Base-by-base conservation (phyloP, 106 monocot genomes). In the Platanthera guangdongensis region DNA sequence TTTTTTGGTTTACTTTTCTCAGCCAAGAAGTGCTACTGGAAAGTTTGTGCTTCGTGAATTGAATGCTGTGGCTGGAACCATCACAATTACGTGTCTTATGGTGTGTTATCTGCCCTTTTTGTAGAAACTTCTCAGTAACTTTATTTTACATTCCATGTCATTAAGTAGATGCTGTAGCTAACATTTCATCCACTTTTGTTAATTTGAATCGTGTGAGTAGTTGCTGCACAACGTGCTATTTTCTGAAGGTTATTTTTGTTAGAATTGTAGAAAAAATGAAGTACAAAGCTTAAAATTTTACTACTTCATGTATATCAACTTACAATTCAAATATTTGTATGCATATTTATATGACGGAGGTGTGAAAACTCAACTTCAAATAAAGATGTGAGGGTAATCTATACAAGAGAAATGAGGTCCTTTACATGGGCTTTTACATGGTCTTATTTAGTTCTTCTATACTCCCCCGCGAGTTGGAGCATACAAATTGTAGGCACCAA, bases 11-110 rank as follows among this genome's bases (percentile, higher is more conserved):
- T 72, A 3, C 5, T 69, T 2, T 45, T 18, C 51, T 84, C 84
- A 96, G 95, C 77, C 76, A 76, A 86, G 51, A 81, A 86, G 81
- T 81, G 68, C 72, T 72, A 19, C 85, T 84, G 79, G 81, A 14
- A 72, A 68, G 46, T 83, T 89, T 52, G 28, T 93, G 55, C 82
- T 83, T 67, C 89, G 90, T 72, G 96, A 97, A 78, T 62, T 93
- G 30, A 78, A 78, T 55, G 93, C 91, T 70, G 73, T 93, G 68
- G 83, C 87, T 82, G 96, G 96, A 28, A 93, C 96, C 19, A 45
- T 93, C 19, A 97, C 96, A 69, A 97, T 97, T 79, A 81, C 81
- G 71, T 91, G 93, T 76, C 93, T 97, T 71, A 97, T 97, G 93
- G 93, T 97, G 85, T 77, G 81, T 28, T 83, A 6, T 75, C 16